A percentile compares a stretch with the other conserved stretches of the same genome.
Evolutionary conservation across 345 rosid genomes (phyloP).

Genomic region (Boechera retrofracta): DNA sequence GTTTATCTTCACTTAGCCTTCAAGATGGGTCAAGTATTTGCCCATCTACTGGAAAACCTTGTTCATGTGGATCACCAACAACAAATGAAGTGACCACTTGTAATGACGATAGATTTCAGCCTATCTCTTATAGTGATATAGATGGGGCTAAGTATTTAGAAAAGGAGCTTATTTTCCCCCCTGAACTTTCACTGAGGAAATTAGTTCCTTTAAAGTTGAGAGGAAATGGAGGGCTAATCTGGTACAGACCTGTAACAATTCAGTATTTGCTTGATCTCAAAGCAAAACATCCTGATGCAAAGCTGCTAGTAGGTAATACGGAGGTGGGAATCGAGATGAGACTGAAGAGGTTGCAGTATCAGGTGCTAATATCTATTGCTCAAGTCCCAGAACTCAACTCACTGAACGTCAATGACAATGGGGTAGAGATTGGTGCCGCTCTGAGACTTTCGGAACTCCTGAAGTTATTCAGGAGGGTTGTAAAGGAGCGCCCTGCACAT

Average conservation of each 20-base stretch:
- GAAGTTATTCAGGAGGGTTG: conserved; percentile 57
- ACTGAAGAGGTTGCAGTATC: conserved; percentile 76
- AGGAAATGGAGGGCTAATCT: conserved; percentile 75
- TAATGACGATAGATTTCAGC: conserved; percentile 47
- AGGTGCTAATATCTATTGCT: conserved; percentile 43
- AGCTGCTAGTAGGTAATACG: conserved; percentile 80
- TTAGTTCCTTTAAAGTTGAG: conserved; percentile 60
- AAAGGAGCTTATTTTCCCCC: conserved; percentile 89
- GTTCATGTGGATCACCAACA: conserved; percentile 67
- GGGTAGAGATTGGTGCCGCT: conserved; percentile 83
- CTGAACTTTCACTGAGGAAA: conserved; percentile 77
- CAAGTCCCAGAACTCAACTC: conserved; percentile 55
- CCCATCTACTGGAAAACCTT: conserved; percentile 92
- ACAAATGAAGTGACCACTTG: conserved; percentile 44
- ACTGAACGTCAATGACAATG: conserved; percentile 45
- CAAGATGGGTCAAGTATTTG: conserved; percentile 69
- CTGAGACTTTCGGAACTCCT: conserved; percentile 73
- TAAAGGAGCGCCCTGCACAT: conserved; percentile 56
- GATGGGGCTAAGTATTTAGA: conserved; percentile 74
- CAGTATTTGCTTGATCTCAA: conserved; percentile 68
- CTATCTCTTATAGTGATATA: conserved; percentile 67
- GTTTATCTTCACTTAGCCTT: conserved; percentile 51
- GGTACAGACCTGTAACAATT: conserved; percentile 77
- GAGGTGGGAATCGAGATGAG: conserved; percentile 97
- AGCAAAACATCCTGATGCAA: conserved; percentile 69